These are phyloP conservation scores for Candida coquimbonensis DNA, from an alignment of 805 yeast genomes.

Conservation along the genomic window DNA sequence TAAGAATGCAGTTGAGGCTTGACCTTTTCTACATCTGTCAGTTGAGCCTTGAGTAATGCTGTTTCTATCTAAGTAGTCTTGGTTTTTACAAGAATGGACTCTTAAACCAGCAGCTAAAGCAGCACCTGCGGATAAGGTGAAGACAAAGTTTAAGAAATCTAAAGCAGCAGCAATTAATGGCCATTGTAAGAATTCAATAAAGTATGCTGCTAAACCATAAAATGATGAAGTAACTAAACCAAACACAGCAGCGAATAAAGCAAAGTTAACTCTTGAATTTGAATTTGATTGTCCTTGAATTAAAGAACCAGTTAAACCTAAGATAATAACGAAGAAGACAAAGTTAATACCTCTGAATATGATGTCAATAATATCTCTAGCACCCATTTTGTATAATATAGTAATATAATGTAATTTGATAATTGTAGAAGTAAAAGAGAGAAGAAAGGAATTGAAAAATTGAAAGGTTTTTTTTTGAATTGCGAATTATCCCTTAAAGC, in stretches of 20 bases:
- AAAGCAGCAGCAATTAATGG: slow-evolving; percentile 68
- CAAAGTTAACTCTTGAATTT: slow-evolving; percentile 80
- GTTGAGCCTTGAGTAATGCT: slow-evolving; percentile 64
- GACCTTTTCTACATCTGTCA: slow-evolving; percentile 93
- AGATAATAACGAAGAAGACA: slow-evolving; percentile 64
- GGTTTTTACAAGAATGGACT: slow-evolving; percentile 78
- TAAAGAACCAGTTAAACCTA: slow-evolving; percentile 88
- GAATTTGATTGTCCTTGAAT: slow-evolving; percentile 54
- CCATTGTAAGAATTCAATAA: slow-evolving; percentile 77
- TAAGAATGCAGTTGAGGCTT: slow-evolving; percentile 74
- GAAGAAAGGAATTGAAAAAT: background rate
- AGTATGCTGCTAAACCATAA: slow-evolving; percentile 73
- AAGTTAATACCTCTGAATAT: slow-evolving; percentile 71
- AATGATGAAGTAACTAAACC: slow-evolving; percentile 75
- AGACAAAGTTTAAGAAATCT: slow-evolving; percentile 85
- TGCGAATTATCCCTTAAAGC: background rate
- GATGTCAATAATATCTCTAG: slow-evolving; percentile 47
- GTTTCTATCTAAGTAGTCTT: slow-evolving; percentile 56
- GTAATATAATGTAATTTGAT: too few species aligned
- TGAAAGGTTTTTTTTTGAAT: background rate
- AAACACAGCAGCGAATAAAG: slow-evolving; percentile 81
- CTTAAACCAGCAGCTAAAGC: slow-evolving; percentile 89
- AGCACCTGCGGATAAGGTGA: slow-evolving; percentile 91
- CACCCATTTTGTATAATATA: slow-evolving; percentile 2
- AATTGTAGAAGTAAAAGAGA: background rate